Base-by-base conservation (phyloP, 768 basidiomycete species). In the Hygrophoropsis aurantiaca region DNA sequence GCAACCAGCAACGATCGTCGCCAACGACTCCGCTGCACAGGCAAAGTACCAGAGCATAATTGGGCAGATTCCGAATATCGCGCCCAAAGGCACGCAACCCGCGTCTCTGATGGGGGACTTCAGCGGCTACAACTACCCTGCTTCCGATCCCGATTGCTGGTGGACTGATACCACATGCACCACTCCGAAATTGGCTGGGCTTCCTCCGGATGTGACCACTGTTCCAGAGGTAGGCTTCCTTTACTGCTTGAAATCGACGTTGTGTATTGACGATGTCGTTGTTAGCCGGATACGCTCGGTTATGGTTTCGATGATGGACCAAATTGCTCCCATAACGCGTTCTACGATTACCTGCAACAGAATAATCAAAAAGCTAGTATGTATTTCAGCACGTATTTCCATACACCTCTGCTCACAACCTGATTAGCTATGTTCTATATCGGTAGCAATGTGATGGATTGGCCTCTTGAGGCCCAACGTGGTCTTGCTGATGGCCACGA, bases 301-400 rank as follows among this genome's bases (percentile, higher is more conserved):
- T 79, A 75, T 44, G 74, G 71, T 2, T 80, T 80, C 49, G 79
- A 81, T 53, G 79, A 81, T 51, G 79, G 79, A 2, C 79, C 79
- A 0, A 78, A 77, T 53, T 81, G 79, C 58, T 72, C 74, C 5
- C 79, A 81, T 47, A 80, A 80, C 47, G 68, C 64, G 2, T 80
- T 79, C 51, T 80, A 81, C 45, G 69, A 78, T 50, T 81, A 64
- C 46, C 64, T 81, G 15, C 39, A 52, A 3, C 55, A 58, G 3
- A 60, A 80, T 48, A 70, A 77, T 23, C 79, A 80, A 60, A 76
- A 74, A 71, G 78, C 79, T 9, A 80, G 77, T 76, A 52, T 46
- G 77, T 69, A 36, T 13, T 30, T 30, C 27, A 13, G 27, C 13
- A 7, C 27, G 27, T 30, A 13, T 30, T 6, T 7, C 13, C 6